phyloP scores from a whole-genome alignment of 495 filamentous ascomycete genomes.

The Parachaetomium inaequale region DNA sequence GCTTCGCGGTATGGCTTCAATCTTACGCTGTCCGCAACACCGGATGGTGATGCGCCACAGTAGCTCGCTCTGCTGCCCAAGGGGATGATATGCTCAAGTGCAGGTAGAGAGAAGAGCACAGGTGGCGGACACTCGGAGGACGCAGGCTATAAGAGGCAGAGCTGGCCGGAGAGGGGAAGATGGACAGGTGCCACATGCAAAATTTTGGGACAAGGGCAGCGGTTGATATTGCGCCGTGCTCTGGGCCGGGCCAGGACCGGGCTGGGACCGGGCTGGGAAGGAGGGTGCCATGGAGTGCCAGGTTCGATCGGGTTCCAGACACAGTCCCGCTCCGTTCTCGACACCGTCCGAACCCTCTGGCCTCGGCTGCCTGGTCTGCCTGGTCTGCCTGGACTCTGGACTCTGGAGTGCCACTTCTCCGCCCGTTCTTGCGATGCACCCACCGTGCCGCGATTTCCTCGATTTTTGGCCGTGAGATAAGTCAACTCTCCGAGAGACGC shows the following conservation, averaged over 20 bases:
- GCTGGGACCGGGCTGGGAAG: too few species aligned
- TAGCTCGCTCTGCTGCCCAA: neutral
- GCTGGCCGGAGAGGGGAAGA: neutral
- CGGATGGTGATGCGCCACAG: neutral
- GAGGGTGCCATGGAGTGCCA: too few species aligned
- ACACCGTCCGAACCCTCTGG: neutral
- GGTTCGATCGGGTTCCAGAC: neutral
- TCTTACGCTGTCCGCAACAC: conserved; percentile 27
- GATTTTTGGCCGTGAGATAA: too few species aligned
- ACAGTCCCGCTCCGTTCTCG: neutral
- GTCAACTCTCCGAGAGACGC: neutral
- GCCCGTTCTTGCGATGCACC: neutral
- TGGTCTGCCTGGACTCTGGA: neutral
- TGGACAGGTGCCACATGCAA: neutral
- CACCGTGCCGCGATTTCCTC: neutral
- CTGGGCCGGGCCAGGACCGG: neutral
- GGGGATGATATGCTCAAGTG: neutral
- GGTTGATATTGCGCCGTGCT: neutral
- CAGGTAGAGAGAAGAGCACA: neutral
- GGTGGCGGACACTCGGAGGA: neutral
- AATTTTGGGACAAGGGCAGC: neutral
- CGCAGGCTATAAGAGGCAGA: too few species aligned
- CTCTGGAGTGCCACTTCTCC: too few species aligned
- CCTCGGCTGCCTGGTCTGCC: neutral
- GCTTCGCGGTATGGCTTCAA: conserved; percentile 26